Conservation (phyloP, 2,329 filamentous ascomycete genomes). For the Aspergillus flavus region DNA sequence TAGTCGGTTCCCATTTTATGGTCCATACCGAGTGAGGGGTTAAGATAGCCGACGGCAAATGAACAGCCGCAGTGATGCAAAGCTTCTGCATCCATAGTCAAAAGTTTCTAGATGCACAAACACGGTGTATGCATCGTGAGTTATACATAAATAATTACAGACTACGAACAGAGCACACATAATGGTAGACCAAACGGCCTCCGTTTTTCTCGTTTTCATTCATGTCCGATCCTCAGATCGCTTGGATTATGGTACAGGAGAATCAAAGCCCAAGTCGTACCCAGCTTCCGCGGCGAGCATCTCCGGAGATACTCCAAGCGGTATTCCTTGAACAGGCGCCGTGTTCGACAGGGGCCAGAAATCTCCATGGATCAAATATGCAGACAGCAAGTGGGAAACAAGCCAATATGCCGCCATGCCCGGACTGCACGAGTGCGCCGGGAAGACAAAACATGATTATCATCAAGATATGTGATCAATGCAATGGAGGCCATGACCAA, state of each 20-base stretch:
- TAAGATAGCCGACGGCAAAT: not conserved
- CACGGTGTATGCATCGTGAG: no score
- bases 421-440: not conserved
- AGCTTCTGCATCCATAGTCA: not conserved
- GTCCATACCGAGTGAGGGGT: not conserved
- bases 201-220: constrained; percentile 28
- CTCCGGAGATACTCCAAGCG: not conserved
- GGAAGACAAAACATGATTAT: constrained; percentile 14
- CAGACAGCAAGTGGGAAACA: not conserved
- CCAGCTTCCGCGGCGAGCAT: not conserved
- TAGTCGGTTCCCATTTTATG: not conserved
- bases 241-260: constrained; percentile 18
- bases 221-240: constrained; percentile 8
- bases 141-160: not conserved
- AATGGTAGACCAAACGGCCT: constrained; percentile 16
- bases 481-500: constrained; percentile 17
- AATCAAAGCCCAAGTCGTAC: not conserved
- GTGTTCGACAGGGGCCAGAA: not conserved
- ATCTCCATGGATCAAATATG: not conserved
- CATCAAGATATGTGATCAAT: constrained; percentile 20
- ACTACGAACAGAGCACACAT: not conserved
- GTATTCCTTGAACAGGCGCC: not conserved
- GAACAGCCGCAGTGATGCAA: not conserved
- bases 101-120: not conserved
- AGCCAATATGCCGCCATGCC: not conserved